Conservation (phyloP, 192 early-diverging fungal genomes). For the Rhizophagus sp. region DNA sequence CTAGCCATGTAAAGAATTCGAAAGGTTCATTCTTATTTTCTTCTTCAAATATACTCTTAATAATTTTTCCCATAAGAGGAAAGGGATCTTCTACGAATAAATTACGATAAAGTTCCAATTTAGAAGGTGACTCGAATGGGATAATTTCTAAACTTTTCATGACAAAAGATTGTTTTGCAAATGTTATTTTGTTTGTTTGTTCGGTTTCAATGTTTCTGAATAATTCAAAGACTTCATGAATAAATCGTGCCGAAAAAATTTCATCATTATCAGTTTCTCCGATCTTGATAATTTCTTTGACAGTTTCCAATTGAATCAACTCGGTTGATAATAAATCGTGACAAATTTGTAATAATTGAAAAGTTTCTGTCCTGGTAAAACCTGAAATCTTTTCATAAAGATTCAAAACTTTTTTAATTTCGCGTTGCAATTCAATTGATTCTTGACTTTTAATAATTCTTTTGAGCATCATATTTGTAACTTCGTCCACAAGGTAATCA, state of each 20-base stretch:
- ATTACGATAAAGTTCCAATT: slow-evolving; percentile 15
- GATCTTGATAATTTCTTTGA: background rate
- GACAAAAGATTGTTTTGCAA: slow-evolving; percentile 7
- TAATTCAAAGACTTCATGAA: background rate
- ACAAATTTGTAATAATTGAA: slow-evolving; percentile 29
- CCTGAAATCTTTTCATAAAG: slow-evolving; percentile 6
- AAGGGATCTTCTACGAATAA: slow-evolving; percentile 24
- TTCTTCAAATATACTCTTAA: slow-evolving; percentile 12
- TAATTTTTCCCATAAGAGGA: slow-evolving; percentile 21
- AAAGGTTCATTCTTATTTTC: slow-evolving; percentile 12
- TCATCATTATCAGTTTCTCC: background rate
- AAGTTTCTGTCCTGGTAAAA: background rate
- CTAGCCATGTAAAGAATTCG: background rate
- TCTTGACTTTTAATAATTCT: background rate
- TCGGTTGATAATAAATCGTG: slow-evolving; percentile 26
- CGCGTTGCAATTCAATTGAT: slow-evolving; percentile 10
- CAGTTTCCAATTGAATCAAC: background rate
- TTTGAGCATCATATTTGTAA: background rate
- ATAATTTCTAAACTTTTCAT: slow-evolving; percentile 22
- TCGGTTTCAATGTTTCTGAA: background rate
- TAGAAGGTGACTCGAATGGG: slow-evolving; percentile 9
- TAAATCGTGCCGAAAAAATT: slow-evolving; percentile 3
- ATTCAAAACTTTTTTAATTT: slow-evolving; percentile 1
- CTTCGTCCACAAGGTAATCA: slow-evolving; percentile 5
- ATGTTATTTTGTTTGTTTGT: background rate